Evolutionary conservation across 2,329 filamentous ascomycete species (phyloP), one percentile per base, ranked within the genome.

Genomic region (Aspergillus sp.): DNA sequence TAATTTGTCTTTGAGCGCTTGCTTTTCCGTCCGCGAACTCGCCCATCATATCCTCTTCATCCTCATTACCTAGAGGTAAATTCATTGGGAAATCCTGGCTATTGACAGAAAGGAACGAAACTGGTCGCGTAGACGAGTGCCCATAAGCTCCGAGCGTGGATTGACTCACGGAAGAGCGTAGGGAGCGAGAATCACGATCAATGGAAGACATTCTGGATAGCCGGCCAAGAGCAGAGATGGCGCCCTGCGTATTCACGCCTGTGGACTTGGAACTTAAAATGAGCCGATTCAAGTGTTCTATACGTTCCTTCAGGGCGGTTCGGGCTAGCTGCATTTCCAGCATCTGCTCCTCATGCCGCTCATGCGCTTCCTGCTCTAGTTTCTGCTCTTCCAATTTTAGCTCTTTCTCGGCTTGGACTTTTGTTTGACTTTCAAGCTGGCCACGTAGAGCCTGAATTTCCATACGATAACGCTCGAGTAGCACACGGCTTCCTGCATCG

Each of bases 321-420:
- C 95, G 87, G 33, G 95, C 95, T 47, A 99, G 84, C 73, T 99
- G 95, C 90, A 99, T 98, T 76, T 99, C 95, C 55, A 99, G 82
- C 84, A 99, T 93, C 74, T 99, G 95, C 77, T 98, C 95, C 71
- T 97, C 93, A 66, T 97, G 95, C 40, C 92, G 87, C 64, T 91
- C 85, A 64, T 92, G 88, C 7, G 90, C 90, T 75, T 97, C 91
- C 66, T 89, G 86, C 72, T 95, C 87, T 64, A 87, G 84, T 68
- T 95, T 90, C 64, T 90, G 86, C 68, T 90, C 85, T 49, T 87
- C 85, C 59, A 89, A 84, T 51, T 83, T 85, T 23, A 80, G 59
- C 53, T 89, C 85, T 47, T 84, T 83, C 45, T 86, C 84, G 47
- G 82, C 82, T 57, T 84, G 84, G 25, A 77, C 79, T 71, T 90